Conservation (phyloP, 2,329 filamentous ascomycete species). For the Xylaria sp. region DNA sequence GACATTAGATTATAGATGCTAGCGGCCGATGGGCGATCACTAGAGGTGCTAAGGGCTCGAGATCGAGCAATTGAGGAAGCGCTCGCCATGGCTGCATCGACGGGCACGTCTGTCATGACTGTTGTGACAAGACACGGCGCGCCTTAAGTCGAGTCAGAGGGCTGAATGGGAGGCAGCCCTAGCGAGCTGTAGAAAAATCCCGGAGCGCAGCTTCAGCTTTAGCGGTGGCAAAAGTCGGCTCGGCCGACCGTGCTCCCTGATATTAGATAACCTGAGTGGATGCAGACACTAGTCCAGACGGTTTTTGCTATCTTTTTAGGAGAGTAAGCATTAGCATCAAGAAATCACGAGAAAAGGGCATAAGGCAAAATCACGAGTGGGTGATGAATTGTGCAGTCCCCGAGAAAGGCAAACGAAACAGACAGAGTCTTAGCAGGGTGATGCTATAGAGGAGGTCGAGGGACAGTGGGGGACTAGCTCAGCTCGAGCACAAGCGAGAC, state of each 20-base stretch:
- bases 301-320: constrained; percentile 18
- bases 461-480: constrained; percentile 1
- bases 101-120: constrained; percentile 21
- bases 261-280: constrained; percentile 9
- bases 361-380: constrained; percentile 5
- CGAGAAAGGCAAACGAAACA: constrained; percentile 7
- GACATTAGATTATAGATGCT: constrained; percentile 52
- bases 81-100: constrained; percentile 26
- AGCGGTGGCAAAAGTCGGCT: constrained; percentile 11
- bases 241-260: constrained; percentile 12
- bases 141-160: constrained; percentile 22
- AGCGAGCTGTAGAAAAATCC: constrained; percentile 22
- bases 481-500: not conserved
- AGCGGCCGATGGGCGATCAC: constrained; percentile 61
- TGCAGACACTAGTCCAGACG: constrained; percentile 18
- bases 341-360: constrained; percentile 6
- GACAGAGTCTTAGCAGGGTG: not conserved
- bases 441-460: not conserved
- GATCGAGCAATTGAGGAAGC: constrained; percentile 33
- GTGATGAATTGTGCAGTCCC: constrained; percentile 14
- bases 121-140: constrained; percentile 23
- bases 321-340: constrained; percentile 17
- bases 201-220: constrained; percentile 12
- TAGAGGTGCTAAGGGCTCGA: constrained; percentile 61
- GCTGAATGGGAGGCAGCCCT: constrained; percentile 20